Evolutionary conservation across 2,329 filamentous ascomycete genomes (phyloP).

Genomic region (Tympanopsis confertula): DNA sequence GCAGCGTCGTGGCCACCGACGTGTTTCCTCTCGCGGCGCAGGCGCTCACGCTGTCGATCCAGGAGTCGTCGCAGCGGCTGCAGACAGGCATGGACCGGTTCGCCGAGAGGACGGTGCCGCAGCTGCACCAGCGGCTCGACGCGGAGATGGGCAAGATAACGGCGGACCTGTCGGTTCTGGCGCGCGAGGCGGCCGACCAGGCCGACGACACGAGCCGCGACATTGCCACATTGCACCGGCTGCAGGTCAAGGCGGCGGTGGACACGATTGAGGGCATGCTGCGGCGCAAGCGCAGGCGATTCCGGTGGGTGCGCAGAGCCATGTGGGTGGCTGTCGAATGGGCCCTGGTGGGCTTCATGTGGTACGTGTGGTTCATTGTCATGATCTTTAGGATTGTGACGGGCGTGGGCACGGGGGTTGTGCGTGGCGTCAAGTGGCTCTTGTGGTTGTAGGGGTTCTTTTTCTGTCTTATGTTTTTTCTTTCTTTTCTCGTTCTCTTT

Average conservation of each 20-base stretch:
- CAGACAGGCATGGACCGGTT: slow-evolving; percentile 48
- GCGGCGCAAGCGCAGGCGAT: slow-evolving; percentile 50
- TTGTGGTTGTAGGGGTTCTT: slow-evolving; percentile 53
- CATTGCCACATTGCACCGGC: slow-evolving; percentile 63
- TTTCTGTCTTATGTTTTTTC: slow-evolving; percentile 1
- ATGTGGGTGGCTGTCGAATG: slow-evolving; percentile 81
- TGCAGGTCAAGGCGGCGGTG: slow-evolving; percentile 69
- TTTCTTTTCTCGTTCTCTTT: slow-evolving; percentile 5
- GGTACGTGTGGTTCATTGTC: slow-evolving; percentile 87
- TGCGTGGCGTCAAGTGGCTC: slow-evolving; percentile 63
- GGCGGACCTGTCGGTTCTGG: slow-evolving; percentile 43
- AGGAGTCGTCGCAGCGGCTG: slow-evolving; percentile 34
- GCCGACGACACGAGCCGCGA: slow-evolving; percentile 70
- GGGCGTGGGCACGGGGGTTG: slow-evolving; percentile 46
- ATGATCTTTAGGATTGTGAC: slow-evolving; percentile 59
- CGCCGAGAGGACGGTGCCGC: slow-evolving; percentile 39
- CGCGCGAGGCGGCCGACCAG: slow-evolving; percentile 61
- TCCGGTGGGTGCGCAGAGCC: slow-evolving; percentile 64
- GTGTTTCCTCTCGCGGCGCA: slow-evolving; percentile 39
- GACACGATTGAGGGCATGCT: slow-evolving; percentile 71
- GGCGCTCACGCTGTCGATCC: slow-evolving; percentile 33
- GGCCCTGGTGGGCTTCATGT: slow-evolving; percentile 78
- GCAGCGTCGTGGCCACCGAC: no score
- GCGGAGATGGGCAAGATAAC: slow-evolving; percentile 31
- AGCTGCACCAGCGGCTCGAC: slow-evolving; percentile 36